These are phyloP conservation scores for Panaeolus papilionaceus DNA, from an alignment of 768 basidiomycete genomes.

Conservation along the genomic window DNA sequence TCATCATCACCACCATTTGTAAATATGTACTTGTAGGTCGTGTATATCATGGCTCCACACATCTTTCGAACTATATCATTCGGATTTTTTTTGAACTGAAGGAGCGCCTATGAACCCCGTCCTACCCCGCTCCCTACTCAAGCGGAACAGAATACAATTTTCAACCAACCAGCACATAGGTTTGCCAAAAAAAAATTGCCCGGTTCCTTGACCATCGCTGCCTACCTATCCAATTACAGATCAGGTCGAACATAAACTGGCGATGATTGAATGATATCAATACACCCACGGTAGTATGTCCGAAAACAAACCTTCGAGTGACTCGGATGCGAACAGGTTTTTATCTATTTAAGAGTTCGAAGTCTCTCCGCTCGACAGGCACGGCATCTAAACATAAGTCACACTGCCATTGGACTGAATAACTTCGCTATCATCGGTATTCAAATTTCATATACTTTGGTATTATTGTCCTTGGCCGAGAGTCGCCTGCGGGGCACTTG, in stretches of 20 bases:
- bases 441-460: not conserved
- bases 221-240: not conserved
- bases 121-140: not conserved
- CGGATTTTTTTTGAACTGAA: not conserved
- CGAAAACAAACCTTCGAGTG: not conserved
- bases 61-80: not conserved
- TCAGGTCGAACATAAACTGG: not conserved
- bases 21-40: slow-evolving; percentile 10
- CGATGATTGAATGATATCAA: no score
- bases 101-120: not conserved
- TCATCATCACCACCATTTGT: not conserved
- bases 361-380: not conserved
- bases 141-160: no score
- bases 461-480: not conserved
- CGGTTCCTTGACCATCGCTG: slow-evolving; percentile 2
- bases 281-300: no score
- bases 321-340: not conserved
- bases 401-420: not conserved
- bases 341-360: not conserved
- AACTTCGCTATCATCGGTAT: not conserved
- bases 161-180: not conserved
- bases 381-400: not conserved
- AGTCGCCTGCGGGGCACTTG: not conserved
- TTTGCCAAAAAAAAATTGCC: not conserved
- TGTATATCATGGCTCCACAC: not conserved